Conservation (phyloP, 2,329 filamentous ascomycete genomes). For the Paecilomyces formosus region DNA sequence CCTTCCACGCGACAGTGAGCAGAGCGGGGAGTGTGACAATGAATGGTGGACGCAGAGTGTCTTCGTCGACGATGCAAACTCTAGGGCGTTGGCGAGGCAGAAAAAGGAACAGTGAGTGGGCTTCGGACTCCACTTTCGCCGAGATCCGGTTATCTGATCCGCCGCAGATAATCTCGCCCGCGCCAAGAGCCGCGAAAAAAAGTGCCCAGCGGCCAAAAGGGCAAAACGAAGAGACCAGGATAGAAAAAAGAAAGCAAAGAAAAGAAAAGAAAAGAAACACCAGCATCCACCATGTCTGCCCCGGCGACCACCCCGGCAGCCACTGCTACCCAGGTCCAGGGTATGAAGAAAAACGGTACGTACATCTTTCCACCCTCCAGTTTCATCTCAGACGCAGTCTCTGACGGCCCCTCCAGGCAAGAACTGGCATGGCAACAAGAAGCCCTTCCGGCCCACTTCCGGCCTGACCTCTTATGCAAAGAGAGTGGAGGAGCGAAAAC, state of each 20-base stretch:
- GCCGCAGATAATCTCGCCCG: conserved; percentile 28
- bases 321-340: conserved; percentile 29
- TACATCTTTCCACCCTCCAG: conserved; percentile 5
- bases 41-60: background rate
- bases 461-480: conserved; percentile 74
- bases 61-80: background rate
- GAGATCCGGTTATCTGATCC: conserved; percentile 34
- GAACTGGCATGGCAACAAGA: conserved; percentile 82
- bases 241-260: background rate
- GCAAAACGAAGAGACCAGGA: background rate
- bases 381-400: background rate
- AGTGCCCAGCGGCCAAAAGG: background rate
- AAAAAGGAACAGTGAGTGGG: background rate
- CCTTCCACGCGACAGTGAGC: background rate
- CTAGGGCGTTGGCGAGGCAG: background rate
- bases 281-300: background rate
- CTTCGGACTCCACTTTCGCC: conserved; percentile 14
- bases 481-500: conserved; percentile 62
- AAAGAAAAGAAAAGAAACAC: background rate
- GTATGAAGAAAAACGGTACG: conserved; percentile 78
- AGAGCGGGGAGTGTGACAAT: background rate
- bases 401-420: conserved; percentile 57
- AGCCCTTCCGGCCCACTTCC: conserved; percentile 73
- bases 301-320: background rate
- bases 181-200: background rate